These are phyloP conservation scores for Fusarium circinatum DNA, from an alignment of 2,329 filamentous ascomycete species.

Conservation along the genomic window DNA sequence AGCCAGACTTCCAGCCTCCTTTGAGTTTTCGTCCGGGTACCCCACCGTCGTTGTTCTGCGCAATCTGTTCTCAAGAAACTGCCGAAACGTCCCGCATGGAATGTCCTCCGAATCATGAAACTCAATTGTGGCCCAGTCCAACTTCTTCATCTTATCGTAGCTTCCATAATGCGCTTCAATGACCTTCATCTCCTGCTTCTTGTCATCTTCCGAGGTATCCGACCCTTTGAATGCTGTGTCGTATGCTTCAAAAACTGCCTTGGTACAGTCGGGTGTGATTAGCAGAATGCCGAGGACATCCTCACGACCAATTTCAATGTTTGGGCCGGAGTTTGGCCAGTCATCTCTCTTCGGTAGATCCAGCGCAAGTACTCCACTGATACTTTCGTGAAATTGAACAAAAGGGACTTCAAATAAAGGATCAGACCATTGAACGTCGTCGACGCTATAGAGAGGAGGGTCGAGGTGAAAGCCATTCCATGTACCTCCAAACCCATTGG, in stretches of 20 bases:
- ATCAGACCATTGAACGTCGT: conserved; percentile 21
- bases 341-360: background rate
- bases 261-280: conserved; percentile 13
- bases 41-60: background rate
- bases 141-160: conserved; percentile 28
- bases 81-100: conserved; percentile 14
- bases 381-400: conserved; percentile 9
- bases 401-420: background rate
- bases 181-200: conserved; percentile 9
- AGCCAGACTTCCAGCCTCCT: conserved; percentile 5
- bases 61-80: conserved; percentile 12
- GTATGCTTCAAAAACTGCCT: conserved; percentile 11
- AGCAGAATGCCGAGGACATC: conserved; percentile 14
- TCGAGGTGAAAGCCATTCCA: conserved; percentile 36
- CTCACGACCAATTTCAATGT: conserved; percentile 8
- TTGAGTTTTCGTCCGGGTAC: background rate
- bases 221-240: conserved; percentile 2
- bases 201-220: conserved; percentile 1
- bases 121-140: conserved; percentile 14
- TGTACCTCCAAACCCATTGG: conserved; percentile 28
- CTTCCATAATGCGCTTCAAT: conserved; percentile 26
- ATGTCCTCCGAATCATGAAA: background rate
- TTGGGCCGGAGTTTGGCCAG: conserved; percentile 22
- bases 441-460: background rate
- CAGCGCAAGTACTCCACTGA: conserved; percentile 6